Percentiles rank a stretch among this genome's conserved stretches.
These are phyloP conservation scores for Nicotiana noctiflora DNA, from an alignment of 257 asterid genomes.

Conservation along the genomic window DNA sequence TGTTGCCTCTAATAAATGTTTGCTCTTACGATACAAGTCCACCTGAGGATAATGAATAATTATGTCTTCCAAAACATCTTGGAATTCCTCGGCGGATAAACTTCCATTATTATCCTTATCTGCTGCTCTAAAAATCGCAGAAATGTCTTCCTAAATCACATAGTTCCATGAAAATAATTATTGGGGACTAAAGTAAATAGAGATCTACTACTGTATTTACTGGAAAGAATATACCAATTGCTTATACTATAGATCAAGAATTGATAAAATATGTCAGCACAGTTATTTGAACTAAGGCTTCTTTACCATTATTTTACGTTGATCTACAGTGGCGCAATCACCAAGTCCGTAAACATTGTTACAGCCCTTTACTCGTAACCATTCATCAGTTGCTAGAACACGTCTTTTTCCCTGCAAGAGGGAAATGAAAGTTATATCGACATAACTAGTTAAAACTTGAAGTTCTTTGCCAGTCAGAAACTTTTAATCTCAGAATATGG, in stretches of 20 bases:
- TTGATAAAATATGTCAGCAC: neutral
- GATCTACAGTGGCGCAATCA: constrained; percentile 87
- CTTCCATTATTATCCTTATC: constrained; percentile 81
- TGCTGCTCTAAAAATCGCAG: constrained; percentile 69
- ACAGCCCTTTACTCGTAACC: constrained; percentile 77
- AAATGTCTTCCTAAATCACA: constrained; percentile 57
- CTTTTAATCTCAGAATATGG: neutral
- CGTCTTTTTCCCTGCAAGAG: constrained; percentile 60
- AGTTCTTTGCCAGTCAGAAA: neutral
- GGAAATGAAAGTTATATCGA: neutral
- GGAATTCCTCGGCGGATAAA: constrained; percentile 66
- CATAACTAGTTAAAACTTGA: neutral
- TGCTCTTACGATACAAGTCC: constrained; percentile 57
- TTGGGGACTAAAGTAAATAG: neutral
- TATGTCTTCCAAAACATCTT: constrained; percentile 69
- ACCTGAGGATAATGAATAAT: constrained; percentile 89
- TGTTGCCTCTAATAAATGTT: constrained; percentile 39
- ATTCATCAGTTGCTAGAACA: constrained; percentile 81
- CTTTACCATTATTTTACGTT: constrained; percentile 82
- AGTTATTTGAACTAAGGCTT: neutral
- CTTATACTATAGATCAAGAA: neutral
- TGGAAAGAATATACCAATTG: neutral
- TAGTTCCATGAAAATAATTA: neutral
- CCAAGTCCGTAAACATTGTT: constrained; percentile 73
- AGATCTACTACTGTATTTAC: neutral